These are phyloP conservation scores for Silybum marianum DNA, from an alignment of 129 eudicot species.

Conservation along the genomic window DNA sequence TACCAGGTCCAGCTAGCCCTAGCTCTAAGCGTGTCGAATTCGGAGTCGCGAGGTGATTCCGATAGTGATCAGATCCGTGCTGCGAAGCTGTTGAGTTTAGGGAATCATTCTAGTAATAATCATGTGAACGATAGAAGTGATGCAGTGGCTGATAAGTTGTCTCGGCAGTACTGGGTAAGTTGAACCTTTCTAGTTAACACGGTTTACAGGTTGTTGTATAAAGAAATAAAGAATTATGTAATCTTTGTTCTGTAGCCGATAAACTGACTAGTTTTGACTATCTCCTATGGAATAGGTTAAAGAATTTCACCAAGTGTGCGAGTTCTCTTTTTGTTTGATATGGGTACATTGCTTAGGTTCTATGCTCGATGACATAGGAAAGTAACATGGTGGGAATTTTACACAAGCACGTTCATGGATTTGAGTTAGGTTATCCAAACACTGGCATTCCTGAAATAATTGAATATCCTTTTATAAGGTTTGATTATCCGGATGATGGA, in stretches of 20 bases:
- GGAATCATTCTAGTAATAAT: constrained; percentile 18
- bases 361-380: background rate
- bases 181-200: background rate
- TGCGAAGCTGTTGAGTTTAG: constrained; percentile 49
- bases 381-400: background rate
- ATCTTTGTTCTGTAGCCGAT: background rate
- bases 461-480: background rate
- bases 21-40: constrained; percentile 84
- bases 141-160: constrained; percentile 60
- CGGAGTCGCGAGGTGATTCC: constrained; percentile 44
- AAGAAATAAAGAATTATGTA: background rate
- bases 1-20: constrained; percentile 92
- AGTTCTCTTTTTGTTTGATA: background rate
- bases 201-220: background rate
- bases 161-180: constrained; percentile 96
- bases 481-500: background rate
- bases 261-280: background rate
- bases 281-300: constrained; percentile 10
- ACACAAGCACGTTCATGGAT: background rate
- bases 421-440: constrained; percentile 6
- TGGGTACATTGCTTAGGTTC: constrained; percentile 1
- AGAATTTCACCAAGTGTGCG: background rate
- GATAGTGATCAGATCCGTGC: constrained; percentile 65
- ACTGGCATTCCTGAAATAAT: too few relatives aligned
- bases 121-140: constrained; percentile 36